A percentile compares a stretch with the other conserved stretches of the same genome.
Evolutionary conservation across 2,329 filamentous ascomycete species (phyloP).

Genomic region (Aspergillus carbonarius): DNA sequence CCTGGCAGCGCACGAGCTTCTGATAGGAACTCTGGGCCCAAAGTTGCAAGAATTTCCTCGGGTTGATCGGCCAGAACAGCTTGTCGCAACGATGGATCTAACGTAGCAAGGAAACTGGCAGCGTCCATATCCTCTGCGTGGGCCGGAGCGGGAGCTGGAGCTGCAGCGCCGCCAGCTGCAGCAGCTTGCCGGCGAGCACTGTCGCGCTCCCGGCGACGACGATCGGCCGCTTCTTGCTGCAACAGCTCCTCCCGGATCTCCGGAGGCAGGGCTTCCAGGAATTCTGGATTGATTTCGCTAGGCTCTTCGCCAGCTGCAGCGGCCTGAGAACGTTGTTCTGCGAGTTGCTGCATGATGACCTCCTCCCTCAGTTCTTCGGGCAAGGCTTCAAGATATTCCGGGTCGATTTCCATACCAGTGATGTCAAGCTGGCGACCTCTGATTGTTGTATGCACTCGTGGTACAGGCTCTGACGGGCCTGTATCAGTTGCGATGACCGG

Average conservation of each 20-base stretch:
- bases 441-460: constrained; percentile 76
- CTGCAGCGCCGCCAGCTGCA: constrained; percentile 45
- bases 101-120: constrained; percentile 85
- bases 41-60: constrained; percentile 76
- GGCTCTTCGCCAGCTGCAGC: constrained; percentile 66
- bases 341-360: constrained; percentile 87
- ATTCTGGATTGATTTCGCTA: constrained; percentile 76
- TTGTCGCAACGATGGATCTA: constrained; percentile 79
- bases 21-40: constrained; percentile 81
- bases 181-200: constrained; percentile 68
- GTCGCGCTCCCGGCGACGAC: constrained; percentile 82
- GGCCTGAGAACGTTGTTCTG: constrained; percentile 77
- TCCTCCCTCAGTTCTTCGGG: constrained; percentile 95
- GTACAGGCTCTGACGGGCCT: constrained; percentile 49
- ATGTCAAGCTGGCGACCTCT: constrained; percentile 87
- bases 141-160: constrained; percentile 44
- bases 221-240: constrained; percentile 84
- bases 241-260: constrained; percentile 89
- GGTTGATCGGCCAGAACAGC: constrained; percentile 90
- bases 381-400: constrained; percentile 93
- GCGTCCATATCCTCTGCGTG: constrained; percentile 83
- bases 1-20: constrained; percentile 75
- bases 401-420: constrained; percentile 89
- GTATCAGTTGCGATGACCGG: constrained; percentile 43
- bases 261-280: constrained; percentile 85